Percentiles rank a stretch among this genome's conserved stretches.
These are phyloP conservation scores for Rubia occidens DNA, from an alignment of 305 asterid species.

Conservation along the genomic window DNA sequence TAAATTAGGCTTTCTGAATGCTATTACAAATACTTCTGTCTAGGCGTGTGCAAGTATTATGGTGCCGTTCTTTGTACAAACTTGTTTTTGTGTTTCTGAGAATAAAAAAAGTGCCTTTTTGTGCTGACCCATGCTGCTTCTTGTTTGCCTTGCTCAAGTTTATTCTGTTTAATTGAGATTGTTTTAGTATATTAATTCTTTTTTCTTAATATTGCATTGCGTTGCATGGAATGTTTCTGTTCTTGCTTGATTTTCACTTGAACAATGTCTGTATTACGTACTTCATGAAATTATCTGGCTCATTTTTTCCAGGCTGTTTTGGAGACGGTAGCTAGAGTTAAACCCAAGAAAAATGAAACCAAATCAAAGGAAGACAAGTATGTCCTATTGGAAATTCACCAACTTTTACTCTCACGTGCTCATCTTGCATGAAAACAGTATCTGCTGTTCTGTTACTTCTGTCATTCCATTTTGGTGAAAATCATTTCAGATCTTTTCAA, in stretches of 20 bases:
- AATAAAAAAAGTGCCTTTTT: not conserved
- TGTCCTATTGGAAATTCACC: conserved; percentile 13
- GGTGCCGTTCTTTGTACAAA: not conserved
- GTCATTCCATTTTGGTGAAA: conserved; percentile 3
- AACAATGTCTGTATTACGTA: conserved; percentile 6
- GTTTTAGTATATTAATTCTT: not conserved
- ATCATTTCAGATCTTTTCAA: conserved; percentile 51
- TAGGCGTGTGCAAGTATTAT: not conserved
- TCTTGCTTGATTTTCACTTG: conserved; percentile 1
- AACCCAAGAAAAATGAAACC: conserved; percentile 88
- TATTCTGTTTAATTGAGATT: not conserved
- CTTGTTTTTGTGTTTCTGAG: not conserved
- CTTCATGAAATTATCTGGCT: conserved; percentile 18
- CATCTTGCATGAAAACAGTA: conserved; percentile 9
- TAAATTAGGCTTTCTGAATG: not conserved
- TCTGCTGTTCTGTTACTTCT: conserved; percentile 17
- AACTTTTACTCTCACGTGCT: conserved; percentile 11
- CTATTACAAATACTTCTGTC: not conserved
- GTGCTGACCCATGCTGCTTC: not conserved
- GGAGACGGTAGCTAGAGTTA: conserved; percentile 99
- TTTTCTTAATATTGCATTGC: conserved; percentile 1
- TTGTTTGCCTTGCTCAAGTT: not conserved
- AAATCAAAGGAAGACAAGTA: conserved; percentile 81
- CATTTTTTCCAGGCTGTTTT: conserved; percentile 59
- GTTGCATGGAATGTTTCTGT: not conserved